These are phyloP conservation scores for Aurinia saxatilis DNA, from an alignment of 345 rosid genomes.

Conservation along the genomic window DNA sequence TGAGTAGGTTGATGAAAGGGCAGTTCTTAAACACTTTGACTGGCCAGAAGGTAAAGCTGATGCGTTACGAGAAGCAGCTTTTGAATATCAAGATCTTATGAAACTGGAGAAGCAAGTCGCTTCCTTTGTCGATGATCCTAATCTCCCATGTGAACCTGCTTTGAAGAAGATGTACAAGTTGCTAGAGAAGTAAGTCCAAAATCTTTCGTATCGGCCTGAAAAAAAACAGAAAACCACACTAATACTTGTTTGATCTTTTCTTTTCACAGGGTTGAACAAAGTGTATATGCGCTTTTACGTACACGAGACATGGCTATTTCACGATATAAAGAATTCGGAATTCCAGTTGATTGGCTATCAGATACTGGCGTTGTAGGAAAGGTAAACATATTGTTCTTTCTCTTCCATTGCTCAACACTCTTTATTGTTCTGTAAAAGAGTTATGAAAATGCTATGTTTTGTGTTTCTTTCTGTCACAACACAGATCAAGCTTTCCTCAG, in stretches of 20 bases:
- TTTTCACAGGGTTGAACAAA: constrained; percentile 68
- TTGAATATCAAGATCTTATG: constrained; percentile 91
- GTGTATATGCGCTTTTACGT: constrained; percentile 83
- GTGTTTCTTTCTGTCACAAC: background rate
- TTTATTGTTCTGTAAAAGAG: background rate
- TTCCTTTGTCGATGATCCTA: constrained; percentile 78
- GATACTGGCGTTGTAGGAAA: constrained; percentile 94
- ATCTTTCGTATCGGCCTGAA: background rate
- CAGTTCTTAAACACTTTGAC: constrained; percentile 97
- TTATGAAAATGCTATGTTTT: too few relatives aligned
- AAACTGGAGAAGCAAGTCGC: constrained; percentile 79
- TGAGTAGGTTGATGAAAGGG: constrained; percentile 86
- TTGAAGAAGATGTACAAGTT: constrained; percentile 89
- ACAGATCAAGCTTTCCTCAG: constrained; percentile 96
- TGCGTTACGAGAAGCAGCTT: constrained; percentile 91
- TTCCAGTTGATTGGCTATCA: constrained; percentile 77
- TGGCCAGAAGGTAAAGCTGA: constrained; percentile 99
- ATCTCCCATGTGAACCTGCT: constrained; percentile 75
- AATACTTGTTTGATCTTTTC: background rate
- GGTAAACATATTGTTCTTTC: constrained; percentile 33
- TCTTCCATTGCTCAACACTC: background rate
- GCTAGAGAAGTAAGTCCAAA: constrained; percentile 73
- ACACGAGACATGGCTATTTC: constrained; percentile 96
- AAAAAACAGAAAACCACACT: background rate
- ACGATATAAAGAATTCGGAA: constrained; percentile 77